These are phyloP conservation scores for Russula earlei DNA, from an alignment of 768 basidiomycete genomes.

Conservation along the genomic window DNA sequence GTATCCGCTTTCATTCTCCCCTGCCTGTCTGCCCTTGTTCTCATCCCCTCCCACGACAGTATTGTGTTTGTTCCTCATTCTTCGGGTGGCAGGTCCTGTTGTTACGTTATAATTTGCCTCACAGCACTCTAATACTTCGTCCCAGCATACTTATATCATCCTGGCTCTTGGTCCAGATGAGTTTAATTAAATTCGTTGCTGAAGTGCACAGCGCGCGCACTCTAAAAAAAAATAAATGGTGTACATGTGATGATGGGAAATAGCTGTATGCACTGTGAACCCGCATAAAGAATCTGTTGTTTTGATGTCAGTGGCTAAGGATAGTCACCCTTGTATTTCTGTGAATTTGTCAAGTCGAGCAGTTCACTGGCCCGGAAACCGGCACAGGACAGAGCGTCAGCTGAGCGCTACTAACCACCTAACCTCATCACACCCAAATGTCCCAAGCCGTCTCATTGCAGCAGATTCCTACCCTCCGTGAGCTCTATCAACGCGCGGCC, in stretches of 20 bases:
- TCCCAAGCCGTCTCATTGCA: conserved; percentile 26
- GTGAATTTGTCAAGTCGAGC: no score
- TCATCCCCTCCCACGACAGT: not conserved
- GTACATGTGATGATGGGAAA: no score
- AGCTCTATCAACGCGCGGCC: conserved; percentile 38
- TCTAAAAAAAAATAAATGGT: no score
- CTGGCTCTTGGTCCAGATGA: not conserved
- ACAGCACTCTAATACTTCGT: conserved; percentile 1
- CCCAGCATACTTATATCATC: not conserved
- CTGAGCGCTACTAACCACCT: not conserved
- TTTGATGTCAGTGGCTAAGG: no score
- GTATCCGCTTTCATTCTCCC: conserved; percentile 2
- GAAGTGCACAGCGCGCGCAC: no score
- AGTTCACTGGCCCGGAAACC: no score
- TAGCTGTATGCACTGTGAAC: no score
- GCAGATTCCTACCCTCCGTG: conserved; percentile 47
- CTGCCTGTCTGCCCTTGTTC: not conserved
- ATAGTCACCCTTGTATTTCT: not conserved
- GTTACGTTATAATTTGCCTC: conserved; percentile 2
- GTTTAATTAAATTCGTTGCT: not conserved
- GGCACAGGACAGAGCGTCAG: no score
- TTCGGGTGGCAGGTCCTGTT: not conserved
- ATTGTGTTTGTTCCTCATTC: not conserved
- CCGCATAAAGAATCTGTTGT: no score
- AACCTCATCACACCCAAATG: not conserved